A percentile compares a stretch with the other conserved stretches of the same genome.
Evolutionary conservation across 2,329 filamentous ascomycete species (phyloP).

Genomic region (Aspergillus fischeri): DNA sequence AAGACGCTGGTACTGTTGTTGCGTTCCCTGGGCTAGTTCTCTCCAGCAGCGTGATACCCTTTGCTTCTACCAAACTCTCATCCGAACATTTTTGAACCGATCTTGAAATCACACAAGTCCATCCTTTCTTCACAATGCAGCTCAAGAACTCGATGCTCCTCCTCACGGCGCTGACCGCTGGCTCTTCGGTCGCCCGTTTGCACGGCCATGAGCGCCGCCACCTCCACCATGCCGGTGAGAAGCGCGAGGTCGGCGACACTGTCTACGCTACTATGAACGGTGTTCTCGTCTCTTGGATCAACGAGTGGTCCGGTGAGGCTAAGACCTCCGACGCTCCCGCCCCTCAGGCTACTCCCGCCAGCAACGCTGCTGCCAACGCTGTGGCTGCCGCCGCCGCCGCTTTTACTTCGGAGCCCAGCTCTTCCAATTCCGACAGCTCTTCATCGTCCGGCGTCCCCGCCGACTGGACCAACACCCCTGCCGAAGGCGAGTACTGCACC

Average conservation of each 20-base stretch:
- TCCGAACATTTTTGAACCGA: background rate
- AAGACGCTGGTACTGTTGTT: slow-evolving; percentile 7
- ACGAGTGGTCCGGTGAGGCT: slow-evolving; percentile 29
- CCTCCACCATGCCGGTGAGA: slow-evolving; percentile 22
- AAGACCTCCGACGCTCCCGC: slow-evolving; percentile 12
- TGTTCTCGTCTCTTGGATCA: slow-evolving; percentile 31
- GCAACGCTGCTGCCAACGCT: slow-evolving; percentile 8
- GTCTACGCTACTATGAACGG: slow-evolving; percentile 33
- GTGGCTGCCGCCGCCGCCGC: slow-evolving; percentile 8
- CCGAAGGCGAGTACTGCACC: slow-evolving; percentile 19
- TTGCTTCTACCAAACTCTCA: slow-evolving; percentile 1
- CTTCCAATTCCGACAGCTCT: background rate
- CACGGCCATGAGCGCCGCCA: slow-evolving; percentile 39
- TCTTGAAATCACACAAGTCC: background rate
- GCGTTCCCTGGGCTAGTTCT: slow-evolving; percentile 5
- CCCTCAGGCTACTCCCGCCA: slow-evolving; percentile 14
- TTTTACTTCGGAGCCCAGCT: slow-evolving; percentile 7
- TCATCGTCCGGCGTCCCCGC: slow-evolving; percentile 10
- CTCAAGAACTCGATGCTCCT: slow-evolving; percentile 36
- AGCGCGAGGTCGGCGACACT: slow-evolving; percentile 31
- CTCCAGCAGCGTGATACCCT: slow-evolving; percentile 5
- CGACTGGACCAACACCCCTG: slow-evolving; percentile 21
- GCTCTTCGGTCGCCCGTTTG: slow-evolving; percentile 32
- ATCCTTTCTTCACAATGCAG: slow-evolving; percentile 28
- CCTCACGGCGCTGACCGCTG: slow-evolving; percentile 34